Conservation (phyloP, 202 grass and related monocot species). For the Miscanthus sacchariflorus region DNA sequence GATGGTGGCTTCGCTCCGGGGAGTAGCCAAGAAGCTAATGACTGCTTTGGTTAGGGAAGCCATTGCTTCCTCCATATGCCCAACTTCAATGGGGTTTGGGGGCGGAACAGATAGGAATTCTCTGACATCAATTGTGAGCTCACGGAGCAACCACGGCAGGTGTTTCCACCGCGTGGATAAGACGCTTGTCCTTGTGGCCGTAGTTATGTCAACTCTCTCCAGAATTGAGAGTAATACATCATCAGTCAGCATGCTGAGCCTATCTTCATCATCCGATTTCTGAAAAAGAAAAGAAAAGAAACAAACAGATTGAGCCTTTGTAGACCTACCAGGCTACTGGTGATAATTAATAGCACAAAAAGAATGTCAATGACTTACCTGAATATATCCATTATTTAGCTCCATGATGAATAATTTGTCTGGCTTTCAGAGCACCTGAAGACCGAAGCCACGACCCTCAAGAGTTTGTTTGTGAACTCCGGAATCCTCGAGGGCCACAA, state of each 20-base stretch:
- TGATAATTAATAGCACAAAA: not conserved
- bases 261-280: not conserved
- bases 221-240: constrained; percentile 29
- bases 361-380: not conserved
- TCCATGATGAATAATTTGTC: not conserved
- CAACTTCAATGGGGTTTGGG: constrained; percentile 1
- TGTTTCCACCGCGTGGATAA: constrained; percentile 25
- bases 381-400: not conserved
- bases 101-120: not conserved
- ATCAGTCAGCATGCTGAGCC: not conserved
- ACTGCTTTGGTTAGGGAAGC: not conserved
- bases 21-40: not conserved
- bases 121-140: not conserved
- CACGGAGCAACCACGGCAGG: constrained; percentile 22
- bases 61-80: constrained; percentile 9
- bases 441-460: too few relatives aligned
- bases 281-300: not conserved
- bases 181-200: not conserved
- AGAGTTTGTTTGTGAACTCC: too few relatives aligned
- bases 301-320: not conserved
- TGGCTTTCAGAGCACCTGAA: too few relatives aligned
- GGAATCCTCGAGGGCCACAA: too few relatives aligned
- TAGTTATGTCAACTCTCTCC: constrained; percentile 1
- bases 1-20: not conserved
- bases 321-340: not conserved